Evolutionary conservation across 148 eudicot genomes (phyloP).

Genomic region (Salicornia ramosissima): DNA sequence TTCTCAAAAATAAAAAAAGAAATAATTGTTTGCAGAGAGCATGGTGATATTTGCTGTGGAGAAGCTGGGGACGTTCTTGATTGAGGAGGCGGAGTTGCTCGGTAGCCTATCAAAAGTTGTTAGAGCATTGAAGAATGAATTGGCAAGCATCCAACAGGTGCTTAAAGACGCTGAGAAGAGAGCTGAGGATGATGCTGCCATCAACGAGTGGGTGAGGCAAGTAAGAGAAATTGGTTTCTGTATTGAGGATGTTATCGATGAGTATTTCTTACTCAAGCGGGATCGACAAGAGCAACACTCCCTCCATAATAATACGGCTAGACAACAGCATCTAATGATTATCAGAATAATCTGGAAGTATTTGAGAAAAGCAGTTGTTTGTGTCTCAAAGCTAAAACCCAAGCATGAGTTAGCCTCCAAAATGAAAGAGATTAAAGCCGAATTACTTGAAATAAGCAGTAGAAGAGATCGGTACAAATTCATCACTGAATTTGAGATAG

Average conservation of each 20-base stretch:
- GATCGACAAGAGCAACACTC: not conserved
- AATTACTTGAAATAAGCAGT: not conserved
- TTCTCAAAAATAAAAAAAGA: too few species aligned
- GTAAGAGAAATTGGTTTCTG: not conserved
- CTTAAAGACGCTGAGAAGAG: not conserved
- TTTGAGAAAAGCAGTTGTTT: not conserved
- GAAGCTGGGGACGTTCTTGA: too few species aligned
- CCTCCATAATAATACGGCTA: too few species aligned
- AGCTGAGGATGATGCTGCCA: not conserved
- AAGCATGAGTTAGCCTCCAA: not conserved
- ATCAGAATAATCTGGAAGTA: not conserved
- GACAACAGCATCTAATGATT: not conserved
- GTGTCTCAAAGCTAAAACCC: not conserved
- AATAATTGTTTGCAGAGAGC: too few species aligned
- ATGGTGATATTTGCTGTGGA: too few species aligned
- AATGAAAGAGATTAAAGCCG: not conserved
- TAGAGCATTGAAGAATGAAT: too few species aligned
- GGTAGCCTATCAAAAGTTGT: too few species aligned
- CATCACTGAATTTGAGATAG: not conserved
- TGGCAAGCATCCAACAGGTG: not conserved
- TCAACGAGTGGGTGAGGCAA: not conserved
- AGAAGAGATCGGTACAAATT: not conserved
- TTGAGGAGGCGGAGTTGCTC: too few species aligned
- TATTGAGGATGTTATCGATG: slow-evolving; percentile 1
- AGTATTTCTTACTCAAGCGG: not conserved